Base-by-base conservation (phyloP, 257 asterid genomes). In the Anisodus tanguticus region DNA sequence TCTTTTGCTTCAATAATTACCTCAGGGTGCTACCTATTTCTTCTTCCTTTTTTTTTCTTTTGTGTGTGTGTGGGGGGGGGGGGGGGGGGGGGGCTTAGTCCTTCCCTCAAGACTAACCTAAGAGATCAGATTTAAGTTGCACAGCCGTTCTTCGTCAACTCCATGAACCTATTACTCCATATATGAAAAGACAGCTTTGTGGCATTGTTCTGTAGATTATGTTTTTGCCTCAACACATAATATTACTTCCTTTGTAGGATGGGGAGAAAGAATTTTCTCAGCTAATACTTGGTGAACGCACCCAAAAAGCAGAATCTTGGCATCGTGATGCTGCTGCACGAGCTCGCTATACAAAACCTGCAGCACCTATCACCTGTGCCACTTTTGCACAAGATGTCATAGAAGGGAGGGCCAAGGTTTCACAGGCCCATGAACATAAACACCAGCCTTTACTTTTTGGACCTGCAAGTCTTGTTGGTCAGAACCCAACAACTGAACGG, bases 341-440 rank as follows among this genome's bases (percentile, higher is more conserved):
- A 85, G 93, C 93, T 72, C 91, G 87, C 76, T 90, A 79, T 85
- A 86, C 92, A 3, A 93, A 90, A 83, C 95, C 99, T 10, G 92
- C 98, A 15, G 53, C 92, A 39, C 99, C 98, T 53, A 97, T 97
- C 85, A 95, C 98, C 64, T 95, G 99, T 90, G 98, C 98, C 81
- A 95, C 98, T 83, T 97, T 93, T 86, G 99, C 99, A 53, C 99
- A 95, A 88, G 98, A 97, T 86, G 97, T 97, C 66, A 60, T 97
- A 57, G 99, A 97, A 87, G 99, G 99, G 74, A 89, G 99, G 84
- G 93, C 96, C 16, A 63, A 84, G 7, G 94, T 88, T 80, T 90
- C 98, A 19, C 93, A 97, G 82, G 83, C 84, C 77, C 98, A 92
- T 54, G 98, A 97, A 69, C 99, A 96, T 90, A 96, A 93, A 88